Evolutionary conservation across 208 protist genomes (phyloP).

Genomic region (Trypanosoma lewisi): DNA sequence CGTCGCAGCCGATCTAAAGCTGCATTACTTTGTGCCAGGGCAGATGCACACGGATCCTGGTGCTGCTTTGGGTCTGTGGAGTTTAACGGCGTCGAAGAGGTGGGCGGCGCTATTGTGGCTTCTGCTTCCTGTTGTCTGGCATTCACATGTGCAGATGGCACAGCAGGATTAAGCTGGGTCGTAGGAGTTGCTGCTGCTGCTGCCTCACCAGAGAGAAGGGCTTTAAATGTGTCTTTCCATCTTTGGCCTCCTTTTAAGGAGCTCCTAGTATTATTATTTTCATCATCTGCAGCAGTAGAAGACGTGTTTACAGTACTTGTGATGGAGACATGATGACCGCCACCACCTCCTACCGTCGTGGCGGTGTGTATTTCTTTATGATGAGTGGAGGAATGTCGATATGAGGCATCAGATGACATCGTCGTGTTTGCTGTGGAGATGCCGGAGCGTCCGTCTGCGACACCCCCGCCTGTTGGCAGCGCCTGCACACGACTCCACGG

Average conservation of each 20-base stretch:
- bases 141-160: not conserved
- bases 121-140: not conserved
- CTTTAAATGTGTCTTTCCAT: constrained; percentile 54
- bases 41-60: not conserved
- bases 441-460: constrained; percentile 2
- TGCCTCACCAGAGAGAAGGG: constrained; percentile 32
- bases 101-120: not conserved
- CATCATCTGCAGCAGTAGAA: constrained; percentile 9
- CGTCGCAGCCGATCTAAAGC: constrained; percentile 15
- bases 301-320: constrained; percentile 12
- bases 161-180: not conserved
- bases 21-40: not conserved
- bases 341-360: not conserved
- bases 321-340: constrained; percentile 3
- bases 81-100: not conserved
- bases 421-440: constrained; percentile 16
- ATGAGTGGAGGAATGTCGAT: not conserved
- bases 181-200: not conserved
- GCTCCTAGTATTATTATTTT: too few species aligned
- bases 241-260: constrained; percentile 32
- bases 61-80: not conserved
- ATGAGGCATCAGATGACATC: constrained; percentile 10
- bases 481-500: constrained; percentile 1
- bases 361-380: too few species aligned
- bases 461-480: not conserved